A percentile compares a stretch with the other conserved stretches of the same genome.
phyloP scores from a whole-genome alignment of 768 basidiomycete genomes.

The Kondoa malvinella region DNA sequence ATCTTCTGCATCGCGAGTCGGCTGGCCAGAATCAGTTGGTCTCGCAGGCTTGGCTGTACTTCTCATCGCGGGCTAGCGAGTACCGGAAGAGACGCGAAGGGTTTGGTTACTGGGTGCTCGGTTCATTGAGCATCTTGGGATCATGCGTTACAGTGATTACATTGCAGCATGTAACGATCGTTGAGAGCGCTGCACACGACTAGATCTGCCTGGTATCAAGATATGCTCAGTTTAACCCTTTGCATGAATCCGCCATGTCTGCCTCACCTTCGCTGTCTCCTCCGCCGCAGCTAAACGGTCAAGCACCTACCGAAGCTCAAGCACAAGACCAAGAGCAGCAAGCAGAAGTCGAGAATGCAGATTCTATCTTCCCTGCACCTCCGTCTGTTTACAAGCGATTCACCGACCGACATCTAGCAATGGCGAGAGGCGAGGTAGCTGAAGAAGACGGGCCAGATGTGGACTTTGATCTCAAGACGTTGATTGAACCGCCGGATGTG shows the following conservation, averaged over 20 bases:
- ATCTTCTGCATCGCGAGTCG: too few species aligned
- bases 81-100: too few species aligned
- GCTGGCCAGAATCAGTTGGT: too few species aligned
- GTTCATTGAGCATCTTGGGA: too few species aligned
- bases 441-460: not conserved
- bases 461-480: conserved; percentile 46
- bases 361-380: conserved; percentile 2
- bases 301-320: not conserved
- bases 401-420: not conserved
- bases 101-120: too few species aligned
- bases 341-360: not conserved
- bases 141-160: too few species aligned
- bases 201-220: too few species aligned
- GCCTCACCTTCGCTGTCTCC: conserved; percentile 2
- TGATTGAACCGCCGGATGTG: conserved; percentile 69
- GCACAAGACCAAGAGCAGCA: not conserved
- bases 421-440: not conserved
- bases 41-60: too few species aligned
- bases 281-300: not conserved
- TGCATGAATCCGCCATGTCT: not conserved
- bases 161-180: too few species aligned
- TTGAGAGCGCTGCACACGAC: too few species aligned
- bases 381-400: not conserved
- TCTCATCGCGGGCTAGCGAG: too few species aligned
- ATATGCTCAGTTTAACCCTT: too few species aligned